These are phyloP conservation scores for Corchorus olitorius DNA, from an alignment of 345 rosid species.

Conservation along the genomic window DNA sequence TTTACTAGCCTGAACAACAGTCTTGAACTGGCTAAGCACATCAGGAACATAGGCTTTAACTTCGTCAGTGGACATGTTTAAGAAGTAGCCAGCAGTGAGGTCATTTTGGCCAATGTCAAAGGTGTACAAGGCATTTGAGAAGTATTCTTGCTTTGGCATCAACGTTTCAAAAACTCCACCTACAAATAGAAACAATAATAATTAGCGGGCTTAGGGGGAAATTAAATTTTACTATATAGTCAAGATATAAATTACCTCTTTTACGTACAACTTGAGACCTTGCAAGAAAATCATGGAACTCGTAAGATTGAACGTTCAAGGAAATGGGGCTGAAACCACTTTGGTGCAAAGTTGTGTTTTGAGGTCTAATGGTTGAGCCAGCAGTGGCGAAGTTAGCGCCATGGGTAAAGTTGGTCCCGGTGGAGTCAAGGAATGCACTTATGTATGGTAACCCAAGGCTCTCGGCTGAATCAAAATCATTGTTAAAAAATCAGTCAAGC, in stretches of 20 bases:
- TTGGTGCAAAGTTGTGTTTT: slow-evolving; percentile 64
- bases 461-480: slow-evolving; percentile 47
- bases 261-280: slow-evolving; percentile 14
- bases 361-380: slow-evolving; percentile 83
- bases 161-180: slow-evolving; percentile 41
- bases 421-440: slow-evolving; percentile 75
- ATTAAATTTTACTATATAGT: background rate
- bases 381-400: slow-evolving; percentile 96
- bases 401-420: slow-evolving; percentile 76
- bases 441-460: slow-evolving; percentile 59
- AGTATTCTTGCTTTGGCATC: slow-evolving; percentile 48
- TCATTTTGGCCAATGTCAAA: slow-evolving; percentile 83
- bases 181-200: background rate
- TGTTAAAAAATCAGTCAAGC: background rate
- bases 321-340: slow-evolving; percentile 89
- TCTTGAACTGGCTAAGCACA: slow-evolving; percentile 43
- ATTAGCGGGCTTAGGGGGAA: no score
- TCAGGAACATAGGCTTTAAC: slow-evolving; percentile 54
- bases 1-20: slow-evolving; percentile 37
- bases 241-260: background rate
- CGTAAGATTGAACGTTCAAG: slow-evolving; percentile 10
- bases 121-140: slow-evolving; percentile 55
- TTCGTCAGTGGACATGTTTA: slow-evolving; percentile 44
- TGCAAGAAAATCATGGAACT: slow-evolving; percentile 7
- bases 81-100: slow-evolving; percentile 58